Evolutionary conservation across 2,329 filamentous ascomycete species (phyloP).

Genomic region (Penicillium sp.): DNA sequence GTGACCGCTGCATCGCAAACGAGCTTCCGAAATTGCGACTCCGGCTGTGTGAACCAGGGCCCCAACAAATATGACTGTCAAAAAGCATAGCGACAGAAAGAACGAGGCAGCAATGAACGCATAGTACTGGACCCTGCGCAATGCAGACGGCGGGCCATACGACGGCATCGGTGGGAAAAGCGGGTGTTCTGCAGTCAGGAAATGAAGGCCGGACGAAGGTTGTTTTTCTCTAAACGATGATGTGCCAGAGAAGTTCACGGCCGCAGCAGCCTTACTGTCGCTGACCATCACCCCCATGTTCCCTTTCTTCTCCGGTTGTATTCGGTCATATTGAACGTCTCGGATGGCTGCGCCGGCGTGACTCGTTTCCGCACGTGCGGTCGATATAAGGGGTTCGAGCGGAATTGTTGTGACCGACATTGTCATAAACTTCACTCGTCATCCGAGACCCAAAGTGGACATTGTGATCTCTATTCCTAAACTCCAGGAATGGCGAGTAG

Average conservation of each 20-base stretch:
- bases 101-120: slow-evolving; percentile 67
- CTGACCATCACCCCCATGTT: neutral
- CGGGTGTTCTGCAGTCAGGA: slow-evolving; percentile 30
- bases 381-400: slow-evolving; percentile 6
- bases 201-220: slow-evolving; percentile 2
- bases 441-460: neutral
- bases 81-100: slow-evolving; percentile 73
- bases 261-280: neutral
- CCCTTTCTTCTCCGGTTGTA: neutral
- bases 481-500: neutral
- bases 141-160: slow-evolving; percentile 69
- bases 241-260: neutral
- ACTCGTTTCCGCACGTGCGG: slow-evolving; percentile 8
- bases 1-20: slow-evolving; percentile 56
- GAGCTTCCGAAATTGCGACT: slow-evolving; percentile 48
- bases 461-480: neutral
- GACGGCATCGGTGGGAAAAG: slow-evolving; percentile 80
- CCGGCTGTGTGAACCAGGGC: slow-evolving; percentile 68
- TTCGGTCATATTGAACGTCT: neutral
- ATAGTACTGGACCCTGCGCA: slow-evolving; percentile 64
- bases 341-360: slow-evolving; percentile 1
- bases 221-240: slow-evolving; percentile 12
- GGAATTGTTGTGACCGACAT: slow-evolving; percentile 10
- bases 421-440: neutral
- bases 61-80: slow-evolving; percentile 72